A percentile compares a stretch with the other conserved stretches of the same genome.
Evolutionary conservation across 257 asterid genomes (phyloP).

Genomic region (Ocimum tenuiflorum): DNA sequence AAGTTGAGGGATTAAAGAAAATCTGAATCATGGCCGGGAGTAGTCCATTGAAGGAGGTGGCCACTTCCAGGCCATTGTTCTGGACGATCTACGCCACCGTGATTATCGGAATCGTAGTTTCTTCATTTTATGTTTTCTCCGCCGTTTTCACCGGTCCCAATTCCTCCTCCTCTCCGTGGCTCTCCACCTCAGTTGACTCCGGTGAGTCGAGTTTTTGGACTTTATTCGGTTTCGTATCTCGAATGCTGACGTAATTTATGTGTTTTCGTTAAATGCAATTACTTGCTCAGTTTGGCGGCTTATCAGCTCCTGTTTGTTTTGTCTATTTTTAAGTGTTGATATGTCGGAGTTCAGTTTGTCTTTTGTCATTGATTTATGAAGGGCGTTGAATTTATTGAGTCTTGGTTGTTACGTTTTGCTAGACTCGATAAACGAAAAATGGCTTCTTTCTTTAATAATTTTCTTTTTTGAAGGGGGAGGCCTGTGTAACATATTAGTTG

Average conservation of each 20-base stretch:
- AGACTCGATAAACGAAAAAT: background rate
- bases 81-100: slow-evolving; percentile 76
- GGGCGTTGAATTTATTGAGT: no score
- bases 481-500: background rate
- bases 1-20: background rate
- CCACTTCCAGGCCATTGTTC: slow-evolving; percentile 79
- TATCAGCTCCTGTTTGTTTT: background rate
- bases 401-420: slow-evolving; percentile 7
- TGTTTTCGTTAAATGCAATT: background rate
- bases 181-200: slow-evolving; percentile 31
- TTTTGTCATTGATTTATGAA: background rate
- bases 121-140: slow-evolving; percentile 78
- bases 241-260: background rate
- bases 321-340: slow-evolving; percentile 3
- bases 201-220: slow-evolving; percentile 12
- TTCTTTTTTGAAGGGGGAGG: background rate
- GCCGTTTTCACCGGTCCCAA: slow-evolving; percentile 62
- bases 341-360: background rate
- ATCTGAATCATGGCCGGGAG: slow-evolving; percentile 32
- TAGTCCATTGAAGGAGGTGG: slow-evolving; percentile 53
- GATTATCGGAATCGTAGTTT: slow-evolving; percentile 56
- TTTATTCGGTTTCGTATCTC: background rate
- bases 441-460: background rate
- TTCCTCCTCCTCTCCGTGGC: slow-evolving; percentile 35
- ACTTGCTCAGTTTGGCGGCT: background rate